Evolutionary conservation across 2,329 filamentous ascomycete genomes (phyloP), one percentile per base, ranked within the genome.

Genomic region (Fusarium pseudonygamai): DNA sequence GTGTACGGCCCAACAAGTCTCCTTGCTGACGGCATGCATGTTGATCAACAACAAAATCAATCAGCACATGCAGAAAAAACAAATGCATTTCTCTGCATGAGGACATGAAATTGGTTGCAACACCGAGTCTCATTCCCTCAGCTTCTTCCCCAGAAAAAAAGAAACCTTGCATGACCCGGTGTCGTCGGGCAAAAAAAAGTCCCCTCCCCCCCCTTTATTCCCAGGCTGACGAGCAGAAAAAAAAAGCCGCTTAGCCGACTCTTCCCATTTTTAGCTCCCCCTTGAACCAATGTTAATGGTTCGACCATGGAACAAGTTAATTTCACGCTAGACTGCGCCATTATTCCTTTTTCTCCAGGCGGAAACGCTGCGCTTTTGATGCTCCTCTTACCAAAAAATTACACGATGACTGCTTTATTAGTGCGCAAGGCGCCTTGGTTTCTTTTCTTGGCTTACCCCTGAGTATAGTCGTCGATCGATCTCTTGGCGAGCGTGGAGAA

Each of bases 391-490:
- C 36, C 36, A 28, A 37, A 26, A n/a, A 18, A 39, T 28, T 53
- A 53, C 50, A 53, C 50, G 34, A 53, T 39, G 50, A 39, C 50
- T 45, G 42, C 32, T 20, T 16, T 57, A 36, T 16, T 58, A 39
- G n/a, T 42, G 32, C 42, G 18, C 37, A 40, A 49, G 36, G 49
- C 49, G 47, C 43, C 40, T 58, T 55, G 46, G 32, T 37, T 37
- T 28, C 8, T 59, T 59, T 39, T 58, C 45, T 69, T 69, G 53
- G 26, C 42, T 59, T 59, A 69, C 67, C 67, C 67, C 67, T 69
- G 67, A 69, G 65, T 42, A 64, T 46, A 59, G 66, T 24, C 10
- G 67, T 47, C 58, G 67, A 69, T 69, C 67, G 65, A 69, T 69
- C 65, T 69, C 58, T 69, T 69, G 50, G 59, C 59, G 22, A 52